Base-by-base conservation (phyloP, 495 filamentous ascomycete species). In the Aspergillus incahuasiensis region DNA sequence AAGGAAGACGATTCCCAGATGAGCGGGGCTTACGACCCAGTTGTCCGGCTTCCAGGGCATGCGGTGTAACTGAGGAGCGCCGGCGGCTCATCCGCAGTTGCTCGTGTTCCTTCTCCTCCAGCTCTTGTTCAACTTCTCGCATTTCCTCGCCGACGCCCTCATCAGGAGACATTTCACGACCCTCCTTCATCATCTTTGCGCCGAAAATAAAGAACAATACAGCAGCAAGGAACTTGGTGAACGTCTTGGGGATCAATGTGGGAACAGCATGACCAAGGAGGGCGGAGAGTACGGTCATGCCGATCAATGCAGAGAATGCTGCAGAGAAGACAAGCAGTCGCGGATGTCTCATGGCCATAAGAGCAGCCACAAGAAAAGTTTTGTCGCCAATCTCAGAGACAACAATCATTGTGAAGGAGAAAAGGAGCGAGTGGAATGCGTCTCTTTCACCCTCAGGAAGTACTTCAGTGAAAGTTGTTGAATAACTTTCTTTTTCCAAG, bases 301-400 rank as follows among this genome's bases (percentile, higher is more conserved):
- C 80, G 50, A 95, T 83, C 48, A 98, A 74, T 20, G 94, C 95
- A 57, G 84, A 79, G 62, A 97, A 90, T n/a, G 94, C 94, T 6
- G 94, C 90, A 7, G 89, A 85, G 74, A 97, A 98, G 40, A 98
- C 95, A 12, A 96, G 78, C 51, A 97, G 69, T 30, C 92, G 89
- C 41, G 94, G 87, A 66, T 98, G 92, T 61, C 96, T 90, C 94
- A 98, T 98, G 1, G 94, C 94, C 94, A 98, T 98, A 19, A 98
- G 80, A 21, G 94, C 94, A 13, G 94, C 94, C 41, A 98, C 90
- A 39, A 98, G 79, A 74, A 98, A 98, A 0, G 94, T 98, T 71
- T 98, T 98, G 81, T 98, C 94, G 55, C 94, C 94, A 67, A 98
- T 85, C 68, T 98, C 94, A 57, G 94, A 97, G 62, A 97, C 89